These are phyloP conservation scores for Podospora fimiseda DNA, from an alignment of 495 filamentous ascomycete species.

Conservation along the genomic window DNA sequence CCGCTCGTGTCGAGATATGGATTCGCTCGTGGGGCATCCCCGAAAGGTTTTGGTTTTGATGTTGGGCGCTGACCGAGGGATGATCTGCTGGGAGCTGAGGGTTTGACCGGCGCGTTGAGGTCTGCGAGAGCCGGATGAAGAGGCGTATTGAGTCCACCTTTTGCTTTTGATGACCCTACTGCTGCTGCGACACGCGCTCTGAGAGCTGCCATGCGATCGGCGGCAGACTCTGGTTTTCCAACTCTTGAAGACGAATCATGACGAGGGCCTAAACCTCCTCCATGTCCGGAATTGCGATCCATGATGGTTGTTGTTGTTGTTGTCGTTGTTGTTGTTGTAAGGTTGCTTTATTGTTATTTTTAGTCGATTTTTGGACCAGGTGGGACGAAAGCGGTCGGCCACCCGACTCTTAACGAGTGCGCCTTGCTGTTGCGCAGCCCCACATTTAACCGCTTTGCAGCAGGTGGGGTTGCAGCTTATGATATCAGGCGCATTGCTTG, in stretches of 20 bases:
- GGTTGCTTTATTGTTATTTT: background rate
- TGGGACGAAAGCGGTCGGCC: background rate
- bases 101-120: constrained; percentile 51
- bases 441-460: background rate
- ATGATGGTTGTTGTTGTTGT: constrained; percentile 26
- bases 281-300: constrained; percentile 36
- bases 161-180: constrained; percentile 52
- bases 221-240: constrained; percentile 47
- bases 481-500: background rate
- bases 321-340: background rate
- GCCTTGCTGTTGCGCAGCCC: background rate
- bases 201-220: constrained; percentile 57
- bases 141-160: constrained; percentile 80
- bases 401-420: no score
- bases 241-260: constrained; percentile 46
- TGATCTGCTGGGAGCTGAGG: constrained; percentile 24
- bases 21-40: constrained; percentile 54
- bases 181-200: constrained; percentile 78
- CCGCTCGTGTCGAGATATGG: constrained; percentile 82
- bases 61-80: constrained; percentile 23
- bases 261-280: constrained; percentile 43
- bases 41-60: constrained; percentile 19
- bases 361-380: no score
- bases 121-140: constrained; percentile 86
- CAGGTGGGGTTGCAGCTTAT: background rate